Base-by-base conservation (phyloP, 1,284 basidiomycete species). In the Ceratobasidium sp. region DNA sequence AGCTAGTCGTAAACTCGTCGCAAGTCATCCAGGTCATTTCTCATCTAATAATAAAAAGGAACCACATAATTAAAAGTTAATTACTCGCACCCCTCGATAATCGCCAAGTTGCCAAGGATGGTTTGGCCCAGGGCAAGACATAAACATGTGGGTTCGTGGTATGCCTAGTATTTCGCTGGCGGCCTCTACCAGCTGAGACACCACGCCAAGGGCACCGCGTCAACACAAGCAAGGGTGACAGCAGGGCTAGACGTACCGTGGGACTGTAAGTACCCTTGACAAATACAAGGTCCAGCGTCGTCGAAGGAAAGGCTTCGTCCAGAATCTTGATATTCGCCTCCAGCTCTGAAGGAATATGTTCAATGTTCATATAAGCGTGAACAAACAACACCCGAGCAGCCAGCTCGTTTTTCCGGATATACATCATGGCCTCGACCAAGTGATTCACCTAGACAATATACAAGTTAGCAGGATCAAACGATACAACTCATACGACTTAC, bases 361-460 rank as follows among this genome's bases (percentile, higher is more conserved):
- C 79, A 75, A 86, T 85, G 50, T 82, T 81, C 52, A 86, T 83
- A 73, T 85, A 84, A 76, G 90, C 91, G 77, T 91, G 89, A 0
- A 89, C 84, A 38, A 92, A 84, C 80, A 89, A 90, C 74, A 91
- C 77, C 76, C 85, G 84, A 0, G 88, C 85, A 0, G 91, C 90
- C 72, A 88, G 87, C 79, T 92, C 91, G 77, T 90, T 91, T 73
- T 83, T 82, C 54, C 82, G 79, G 9, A 91, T 88, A 76, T 92
- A 92, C 21, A 87, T 79, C 44, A 91, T 83, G 83, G 89, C 88
- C 62, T 86, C 84, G 76, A 90, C 86, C 1, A 92, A 77, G 55
- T 83, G 81, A 76, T 89, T 87, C 74, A 91, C 88, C 89, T 90
- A 58, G 1, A 32, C 13, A 18, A 21, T 30, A 41, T 11, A 38